Conservation (phyloP, 1,284 basidiomycete species). For the Golubevia sp. region DNA sequence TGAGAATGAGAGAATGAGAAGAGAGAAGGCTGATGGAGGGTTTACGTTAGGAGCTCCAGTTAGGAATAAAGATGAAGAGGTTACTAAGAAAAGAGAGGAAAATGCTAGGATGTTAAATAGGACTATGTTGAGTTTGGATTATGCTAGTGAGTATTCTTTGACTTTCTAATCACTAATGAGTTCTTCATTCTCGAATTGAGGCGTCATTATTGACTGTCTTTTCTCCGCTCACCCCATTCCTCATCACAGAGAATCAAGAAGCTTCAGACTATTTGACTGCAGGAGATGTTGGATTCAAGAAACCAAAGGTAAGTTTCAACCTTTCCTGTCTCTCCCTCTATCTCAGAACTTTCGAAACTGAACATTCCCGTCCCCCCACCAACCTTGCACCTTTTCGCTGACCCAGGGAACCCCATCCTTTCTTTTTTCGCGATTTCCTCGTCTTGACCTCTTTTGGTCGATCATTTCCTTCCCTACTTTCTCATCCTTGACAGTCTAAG, state of each 20-base stretch:
- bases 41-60: conserved; percentile 31
- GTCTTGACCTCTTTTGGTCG: conserved; percentile 5
- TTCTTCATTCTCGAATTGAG: conserved; percentile 2
- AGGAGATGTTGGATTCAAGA: conserved; percentile 91
- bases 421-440: conserved; percentile 8
- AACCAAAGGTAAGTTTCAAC: conserved; percentile 74
- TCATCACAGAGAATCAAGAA: conserved; percentile 78
- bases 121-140: conserved; percentile 83
- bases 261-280: conserved; percentile 85
- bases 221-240: neutral
- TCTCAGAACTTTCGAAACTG: conserved; percentile 10
- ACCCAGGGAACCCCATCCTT: neutral
- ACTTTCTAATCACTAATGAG: conserved; percentile 11
- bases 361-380: conserved; percentile 9
- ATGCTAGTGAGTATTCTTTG: conserved; percentile 72
- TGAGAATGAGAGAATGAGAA: conserved; percentile 63
- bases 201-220: neutral
- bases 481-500: conserved; percentile 14
- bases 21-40: conserved; percentile 22
- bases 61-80: conserved; percentile 62
- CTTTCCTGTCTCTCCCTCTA: neutral
- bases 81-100: conserved; percentile 67
- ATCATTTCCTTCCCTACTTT: conserved; percentile 2
- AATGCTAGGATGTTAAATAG: conserved; percentile 72
- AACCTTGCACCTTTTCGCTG: neutral